phyloP scores from a whole-genome alignment of 352 stramenopile species.

The Globisporangium barbulae region DNA sequence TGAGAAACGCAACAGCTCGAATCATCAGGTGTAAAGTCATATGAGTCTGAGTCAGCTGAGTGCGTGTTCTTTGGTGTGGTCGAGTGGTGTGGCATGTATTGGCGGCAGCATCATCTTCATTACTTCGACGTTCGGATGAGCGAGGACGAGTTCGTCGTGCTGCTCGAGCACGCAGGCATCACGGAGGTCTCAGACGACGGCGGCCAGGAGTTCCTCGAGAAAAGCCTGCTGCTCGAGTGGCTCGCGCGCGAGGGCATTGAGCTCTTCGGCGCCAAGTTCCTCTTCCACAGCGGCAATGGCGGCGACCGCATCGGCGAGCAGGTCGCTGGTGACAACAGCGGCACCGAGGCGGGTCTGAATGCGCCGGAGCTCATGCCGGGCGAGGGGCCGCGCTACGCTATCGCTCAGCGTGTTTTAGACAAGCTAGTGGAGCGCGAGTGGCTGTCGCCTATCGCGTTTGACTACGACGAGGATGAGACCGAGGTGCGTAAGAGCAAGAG shows the following conservation, averaged over 20 bases:
- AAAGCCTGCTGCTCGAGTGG: constrained; percentile 61
- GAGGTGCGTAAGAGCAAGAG: constrained; percentile 24
- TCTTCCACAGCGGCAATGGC: constrained; percentile 14
- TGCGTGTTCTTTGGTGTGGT: too few relatives aligned
- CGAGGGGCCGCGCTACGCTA: constrained; percentile 26
- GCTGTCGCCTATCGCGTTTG: constrained; percentile 54
- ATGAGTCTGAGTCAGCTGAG: too few relatives aligned
- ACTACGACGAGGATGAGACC: constrained; percentile 40
- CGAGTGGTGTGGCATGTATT: not conserved
- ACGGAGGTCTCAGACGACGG: constrained; percentile 68
- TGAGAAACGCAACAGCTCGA: too few relatives aligned
- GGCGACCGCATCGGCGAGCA: constrained; percentile 21
- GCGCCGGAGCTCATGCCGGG: constrained; percentile 11
- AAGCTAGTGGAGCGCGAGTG: constrained; percentile 56
- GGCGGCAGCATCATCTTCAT: not conserved
- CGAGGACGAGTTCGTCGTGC: constrained; percentile 85
- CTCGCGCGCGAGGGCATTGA: constrained; percentile 66
- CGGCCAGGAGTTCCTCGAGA: constrained; percentile 69
- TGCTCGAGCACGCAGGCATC: constrained; percentile 75
- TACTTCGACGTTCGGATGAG: constrained; percentile 37
- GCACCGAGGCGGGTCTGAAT: constrained; percentile 17
- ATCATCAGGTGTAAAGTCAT: too few relatives aligned
- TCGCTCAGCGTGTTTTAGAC: constrained; percentile 50
- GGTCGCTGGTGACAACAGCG: constrained; percentile 12
- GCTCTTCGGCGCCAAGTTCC: constrained; percentile 45